These are phyloP conservation scores for Debaryomycetaceae sp. DNA, from an alignment of 1,139 yeast genomes.

Conservation along the genomic window DNA sequence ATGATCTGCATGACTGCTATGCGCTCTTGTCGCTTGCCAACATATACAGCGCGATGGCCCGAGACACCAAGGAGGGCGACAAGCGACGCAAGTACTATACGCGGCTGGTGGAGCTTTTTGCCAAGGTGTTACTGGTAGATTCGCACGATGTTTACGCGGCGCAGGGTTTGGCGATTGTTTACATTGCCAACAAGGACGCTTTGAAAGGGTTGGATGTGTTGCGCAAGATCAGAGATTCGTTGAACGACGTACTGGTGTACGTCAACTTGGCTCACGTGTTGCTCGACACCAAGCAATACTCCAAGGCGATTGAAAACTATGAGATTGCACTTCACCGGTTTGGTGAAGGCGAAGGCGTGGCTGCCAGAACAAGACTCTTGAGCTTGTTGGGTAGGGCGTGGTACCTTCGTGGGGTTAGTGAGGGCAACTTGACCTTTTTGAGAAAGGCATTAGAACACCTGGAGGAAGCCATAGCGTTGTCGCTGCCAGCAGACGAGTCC, in stretches of 20 bases:
- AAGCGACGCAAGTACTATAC: constrained; percentile 75
- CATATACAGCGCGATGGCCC: constrained; percentile 76
- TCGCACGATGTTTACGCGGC: constrained; percentile 91
- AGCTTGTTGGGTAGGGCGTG: constrained; percentile 85
- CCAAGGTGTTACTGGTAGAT: constrained; percentile 83
- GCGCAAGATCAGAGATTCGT: constrained; percentile 84
- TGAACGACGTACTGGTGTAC: constrained; percentile 78
- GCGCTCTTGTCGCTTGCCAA: constrained; percentile 90
- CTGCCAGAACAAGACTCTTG: constrained; percentile 44
- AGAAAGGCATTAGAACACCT: constrained; percentile 62
- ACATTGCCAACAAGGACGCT: constrained; percentile 80
- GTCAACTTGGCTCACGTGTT: constrained; percentile 87
- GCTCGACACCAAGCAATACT: constrained; percentile 73
- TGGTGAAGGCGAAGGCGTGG: constrained; percentile 51
- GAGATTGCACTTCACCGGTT: constrained; percentile 72
- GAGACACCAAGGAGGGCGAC: constrained; percentile 65
- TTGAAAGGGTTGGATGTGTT: constrained; percentile 80
- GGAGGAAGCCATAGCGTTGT: constrained; percentile 51
- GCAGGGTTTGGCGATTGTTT: constrained; percentile 91
- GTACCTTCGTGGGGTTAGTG: constrained; percentile 75
- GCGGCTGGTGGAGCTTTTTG: constrained; percentile 85
- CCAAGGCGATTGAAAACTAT: constrained; percentile 85
- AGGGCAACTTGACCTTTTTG: constrained; percentile 58
- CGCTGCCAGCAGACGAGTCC: no score
- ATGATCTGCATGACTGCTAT: constrained; percentile 83